Evolutionary conservation across 257 asterid species (phyloP), one percentile per base, ranked within the genome.

Genomic region (Buddleja alternifolia): DNA sequence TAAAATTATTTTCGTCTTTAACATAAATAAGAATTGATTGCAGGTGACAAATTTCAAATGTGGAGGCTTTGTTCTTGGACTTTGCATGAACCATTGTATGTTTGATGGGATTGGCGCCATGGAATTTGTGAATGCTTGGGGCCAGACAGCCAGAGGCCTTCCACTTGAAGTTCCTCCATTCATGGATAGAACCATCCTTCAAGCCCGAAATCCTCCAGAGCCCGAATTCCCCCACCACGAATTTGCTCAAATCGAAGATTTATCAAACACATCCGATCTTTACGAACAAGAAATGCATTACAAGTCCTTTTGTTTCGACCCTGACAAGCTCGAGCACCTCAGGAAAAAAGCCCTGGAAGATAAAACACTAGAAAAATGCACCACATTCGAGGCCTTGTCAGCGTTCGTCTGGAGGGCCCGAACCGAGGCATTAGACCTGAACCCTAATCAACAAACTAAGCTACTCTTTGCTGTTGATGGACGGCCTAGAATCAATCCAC

Each of bases 71-170:
- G 97, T 85, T 25, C 80, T 93, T 0, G 96, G 98, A 9, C 17
- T 93, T 60, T 85, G 97, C 78, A 85, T 88, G 95, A 93, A 93
- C 68, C 98, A 93, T 59, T 86, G 97, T 56, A 88, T 93, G 97
- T 86, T 88, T 56, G 97, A 90, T 59, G 98, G 98, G 37, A 88
- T 88, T 51, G 95, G 88, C 0, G 98, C 98, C 0, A 93, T 90
- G 98, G 95, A 88, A 40, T 93, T 90, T 70, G 95, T 90, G 25
- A 93, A 93, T 46, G 72, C 88, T 4, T 93, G 95, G 97, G 95
- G 97, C 6, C 86, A 93, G 67, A 77, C 77, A 4, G 98, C 95
- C 2, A 67, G 97, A 54, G 98, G 93, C 20, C 40, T 80, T 24
- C 60, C 81, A 0, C 60, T 88, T n/a, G 77, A 86, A 62, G 69